Conservation (phyloP, 495 filamentous ascomycete genomes). For the Acidiella bohemica region DNA sequence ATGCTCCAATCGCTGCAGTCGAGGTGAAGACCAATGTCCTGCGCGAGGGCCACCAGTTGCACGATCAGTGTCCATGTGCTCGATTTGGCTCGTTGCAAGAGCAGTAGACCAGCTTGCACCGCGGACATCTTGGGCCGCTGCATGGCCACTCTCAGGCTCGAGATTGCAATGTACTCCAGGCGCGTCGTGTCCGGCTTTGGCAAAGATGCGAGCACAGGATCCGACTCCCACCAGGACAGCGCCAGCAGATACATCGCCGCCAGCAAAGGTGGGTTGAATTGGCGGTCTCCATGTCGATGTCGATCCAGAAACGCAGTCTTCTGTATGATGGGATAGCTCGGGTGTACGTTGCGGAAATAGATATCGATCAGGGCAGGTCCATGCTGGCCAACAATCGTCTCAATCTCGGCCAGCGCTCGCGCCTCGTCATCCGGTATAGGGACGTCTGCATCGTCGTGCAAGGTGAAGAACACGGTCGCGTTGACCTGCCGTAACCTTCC, state of each 20-base stretch:
- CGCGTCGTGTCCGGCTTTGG: constrained; percentile 60
- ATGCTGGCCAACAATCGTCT: constrained; percentile 69
- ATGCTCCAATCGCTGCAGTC: constrained; percentile 84
- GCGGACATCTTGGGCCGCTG: constrained; percentile 81
- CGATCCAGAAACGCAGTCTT: constrained; percentile 79
- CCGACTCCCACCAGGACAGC: constrained; percentile 77
- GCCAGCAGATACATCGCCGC: constrained; percentile 84
- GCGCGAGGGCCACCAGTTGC: constrained; percentile 65
- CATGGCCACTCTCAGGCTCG: constrained; percentile 61
- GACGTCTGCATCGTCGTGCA: constrained; percentile 53
- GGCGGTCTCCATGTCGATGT: constrained; percentile 58
- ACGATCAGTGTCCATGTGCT: constrained; percentile 78
- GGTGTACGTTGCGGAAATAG: constrained; percentile 80
- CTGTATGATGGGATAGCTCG: constrained; percentile 78
- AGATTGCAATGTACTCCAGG: constrained; percentile 64
- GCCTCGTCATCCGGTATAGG: constrained; percentile 46
- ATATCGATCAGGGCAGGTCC: constrained; percentile 69
- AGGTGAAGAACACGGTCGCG: constrained; percentile 70
- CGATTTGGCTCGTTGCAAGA: constrained; percentile 77
- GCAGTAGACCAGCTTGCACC: constrained; percentile 76
- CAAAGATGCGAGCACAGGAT: constrained; percentile 46
- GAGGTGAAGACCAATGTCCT: constrained; percentile 75
- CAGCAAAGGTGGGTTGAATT: constrained; percentile 70
- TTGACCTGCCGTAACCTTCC: constrained; percentile 68
- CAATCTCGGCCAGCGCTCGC: constrained; percentile 63